A percentile compares a stretch with the other conserved stretches of the same genome.
phyloP scores from a whole-genome alignment of 306 rosid species.

The Dalbergia cochinchinensis region DNA sequence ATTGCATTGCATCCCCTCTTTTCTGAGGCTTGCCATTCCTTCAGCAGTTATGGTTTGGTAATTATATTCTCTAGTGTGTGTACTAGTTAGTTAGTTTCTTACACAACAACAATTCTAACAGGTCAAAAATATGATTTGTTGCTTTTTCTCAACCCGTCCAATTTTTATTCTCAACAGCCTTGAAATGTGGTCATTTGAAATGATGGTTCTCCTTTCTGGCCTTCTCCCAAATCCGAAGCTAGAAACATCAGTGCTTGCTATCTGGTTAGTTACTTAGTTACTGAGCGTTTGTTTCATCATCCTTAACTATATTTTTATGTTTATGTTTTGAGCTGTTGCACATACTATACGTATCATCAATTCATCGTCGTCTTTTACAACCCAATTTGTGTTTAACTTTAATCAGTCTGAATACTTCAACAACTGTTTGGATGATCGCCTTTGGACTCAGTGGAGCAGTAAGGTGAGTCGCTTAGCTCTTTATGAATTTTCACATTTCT shows the following conservation, averaged over 20 bases:
- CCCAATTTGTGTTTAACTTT: constrained; percentile 8
- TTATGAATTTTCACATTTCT: background rate
- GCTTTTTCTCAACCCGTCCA: background rate
- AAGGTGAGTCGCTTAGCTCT: constrained; percentile 57
- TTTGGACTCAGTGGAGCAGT: constrained; percentile 80
- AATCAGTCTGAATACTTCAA: constrained; percentile 66
- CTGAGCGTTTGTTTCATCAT: background rate
- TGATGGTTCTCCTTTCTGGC: constrained; percentile 74
- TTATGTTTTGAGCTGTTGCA: constrained; percentile 5
- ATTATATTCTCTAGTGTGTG: constrained; percentile 6
- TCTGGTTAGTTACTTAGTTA: constrained; percentile 54
- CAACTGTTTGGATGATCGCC: constrained; percentile 76
- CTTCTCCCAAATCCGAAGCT: constrained; percentile 73
- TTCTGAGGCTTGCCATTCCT: constrained; percentile 74
- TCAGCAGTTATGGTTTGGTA: constrained; percentile 86
- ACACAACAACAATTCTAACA: background rate
- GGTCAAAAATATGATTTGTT: background rate
- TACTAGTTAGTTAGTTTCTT: background rate
- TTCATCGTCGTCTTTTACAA: background rate
- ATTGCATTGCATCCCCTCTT: constrained; percentile 51
- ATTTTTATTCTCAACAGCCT: constrained; percentile 53
- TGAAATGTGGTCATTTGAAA: constrained; percentile 73
- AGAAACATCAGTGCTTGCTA: constrained; percentile 73
- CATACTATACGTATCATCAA: background rate
- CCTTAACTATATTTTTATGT: background rate